Evolutionary conservation across 2,329 filamentous ascomycete species (phyloP).

Genomic region (Fusarium multiceps): DNA sequence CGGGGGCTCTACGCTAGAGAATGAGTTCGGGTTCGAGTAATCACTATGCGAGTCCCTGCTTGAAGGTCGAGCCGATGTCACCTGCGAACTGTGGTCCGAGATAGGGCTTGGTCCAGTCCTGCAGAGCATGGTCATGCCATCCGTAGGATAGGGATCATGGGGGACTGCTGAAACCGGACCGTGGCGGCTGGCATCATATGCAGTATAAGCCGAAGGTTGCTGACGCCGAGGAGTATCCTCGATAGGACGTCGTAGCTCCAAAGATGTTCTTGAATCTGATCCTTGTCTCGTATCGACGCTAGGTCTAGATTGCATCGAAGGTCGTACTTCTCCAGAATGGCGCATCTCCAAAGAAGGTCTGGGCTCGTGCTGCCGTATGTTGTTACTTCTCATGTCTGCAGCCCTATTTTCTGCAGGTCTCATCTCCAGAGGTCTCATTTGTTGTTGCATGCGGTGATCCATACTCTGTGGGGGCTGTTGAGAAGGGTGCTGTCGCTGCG

Average conservation of each 20-base stretch:
- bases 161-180: slow-evolving; percentile 76
- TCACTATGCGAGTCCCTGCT: slow-evolving; percentile 93
- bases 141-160: slow-evolving; percentile 92
- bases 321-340: slow-evolving; percentile 31
- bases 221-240: slow-evolving; percentile 43
- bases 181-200: slow-evolving; percentile 64
- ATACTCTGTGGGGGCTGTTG: slow-evolving; percentile 33
- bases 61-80: slow-evolving; percentile 75
- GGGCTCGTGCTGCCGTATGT: slow-evolving; percentile 29
- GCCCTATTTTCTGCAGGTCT: slow-evolving; percentile 14
- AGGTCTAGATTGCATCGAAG: slow-evolving; percentile 29
- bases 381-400: slow-evolving; percentile 23
- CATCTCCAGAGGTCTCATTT: slow-evolving; percentile 26
- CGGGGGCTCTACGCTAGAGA: slow-evolving; percentile 84
- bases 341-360: slow-evolving; percentile 37
- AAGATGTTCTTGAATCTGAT: slow-evolving; percentile 33
- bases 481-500: slow-evolving; percentile 24
- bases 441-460: slow-evolving; percentile 28
- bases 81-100: slow-evolving; percentile 64
- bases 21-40: slow-evolving; percentile 87
- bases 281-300: slow-evolving; percentile 31
- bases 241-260: slow-evolving; percentile 41
- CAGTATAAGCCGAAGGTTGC: slow-evolving; percentile 33
- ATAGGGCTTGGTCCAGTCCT: slow-evolving; percentile 76
- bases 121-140: slow-evolving; percentile 98